phyloP scores from a whole-genome alignment of 164 flowering plant genomes.

The Warburgia ugandensis region DNA sequence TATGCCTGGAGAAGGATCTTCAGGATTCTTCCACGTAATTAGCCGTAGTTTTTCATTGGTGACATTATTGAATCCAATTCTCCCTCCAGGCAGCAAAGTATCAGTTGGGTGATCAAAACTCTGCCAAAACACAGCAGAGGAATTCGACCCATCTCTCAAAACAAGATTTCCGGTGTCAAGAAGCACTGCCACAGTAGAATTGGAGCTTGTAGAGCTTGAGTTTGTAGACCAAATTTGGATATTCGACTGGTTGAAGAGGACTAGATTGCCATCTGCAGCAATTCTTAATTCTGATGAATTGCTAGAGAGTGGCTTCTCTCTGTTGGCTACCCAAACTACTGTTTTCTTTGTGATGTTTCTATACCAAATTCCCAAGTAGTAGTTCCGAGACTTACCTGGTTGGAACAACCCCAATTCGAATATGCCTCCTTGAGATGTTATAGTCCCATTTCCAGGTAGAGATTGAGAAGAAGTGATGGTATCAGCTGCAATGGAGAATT shows the following conservation, averaged over 20 bases:
- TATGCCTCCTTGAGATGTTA: constrained; percentile 8
- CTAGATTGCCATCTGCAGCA: constrained; percentile 17
- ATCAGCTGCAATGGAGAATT: too few species aligned
- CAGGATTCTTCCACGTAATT: constrained; percentile 10
- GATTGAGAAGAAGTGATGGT: constrained; percentile 6
- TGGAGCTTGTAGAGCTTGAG: background rate
- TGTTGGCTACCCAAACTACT: constrained; percentile 18
- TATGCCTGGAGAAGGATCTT: constrained; percentile 16
- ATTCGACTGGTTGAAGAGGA: constrained; percentile 3
- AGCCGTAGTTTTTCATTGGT: constrained; percentile 5
- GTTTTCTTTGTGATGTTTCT: constrained; percentile 4
- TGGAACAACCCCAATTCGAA: constrained; percentile 13
- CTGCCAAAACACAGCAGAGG: constrained; percentile 12
- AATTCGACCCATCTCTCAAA: constrained; percentile 11
- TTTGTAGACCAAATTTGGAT: constrained; percentile 13
- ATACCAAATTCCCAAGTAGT: constrained; percentile 19
- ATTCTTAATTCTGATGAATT: constrained; percentile 5
- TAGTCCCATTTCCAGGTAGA: constrained; percentile 10
- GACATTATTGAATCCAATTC: constrained; percentile 8
- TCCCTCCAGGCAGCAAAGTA: constrained; percentile 13
- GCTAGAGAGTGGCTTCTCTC: constrained; percentile 12
- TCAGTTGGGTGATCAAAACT: constrained; percentile 17
- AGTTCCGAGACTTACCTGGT: constrained; percentile 9
- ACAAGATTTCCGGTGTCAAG: constrained; percentile 26
- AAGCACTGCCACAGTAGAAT: constrained; percentile 9